These are phyloP conservation scores for Claviceps lovelessii DNA, from an alignment of 2,329 filamentous ascomycete genomes.

Conservation along the genomic window DNA sequence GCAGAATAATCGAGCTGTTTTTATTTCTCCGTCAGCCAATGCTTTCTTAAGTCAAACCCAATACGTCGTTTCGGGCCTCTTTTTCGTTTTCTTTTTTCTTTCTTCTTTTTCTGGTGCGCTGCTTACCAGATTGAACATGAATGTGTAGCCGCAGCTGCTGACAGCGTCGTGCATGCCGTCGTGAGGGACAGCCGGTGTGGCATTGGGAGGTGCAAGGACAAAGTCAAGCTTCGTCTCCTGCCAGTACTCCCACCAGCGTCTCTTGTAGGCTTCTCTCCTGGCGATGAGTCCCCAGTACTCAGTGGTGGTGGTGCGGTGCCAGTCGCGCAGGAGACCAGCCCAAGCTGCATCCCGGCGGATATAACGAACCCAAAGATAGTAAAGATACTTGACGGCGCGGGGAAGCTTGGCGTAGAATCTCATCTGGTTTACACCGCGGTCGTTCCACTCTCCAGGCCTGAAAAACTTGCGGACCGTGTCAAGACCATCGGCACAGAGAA, in stretches of 20 bases:
- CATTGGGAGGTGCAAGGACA: conserved; percentile 72
- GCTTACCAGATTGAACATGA: conserved; percentile 70
- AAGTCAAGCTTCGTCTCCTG: conserved; percentile 58
- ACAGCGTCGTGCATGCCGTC: conserved; percentile 75
- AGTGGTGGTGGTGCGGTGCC: conserved; percentile 56
- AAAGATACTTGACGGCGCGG: conserved; percentile 62
- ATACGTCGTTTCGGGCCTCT: not conserved
- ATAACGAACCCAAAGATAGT: conserved; percentile 83
- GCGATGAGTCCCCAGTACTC: conserved; percentile 75
- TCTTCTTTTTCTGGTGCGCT: not conserved
- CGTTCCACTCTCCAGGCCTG: conserved; percentile 63
- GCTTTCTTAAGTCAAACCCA: not conserved
- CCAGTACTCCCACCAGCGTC: conserved; percentile 77
- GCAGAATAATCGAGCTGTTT: conserved; percentile 66
- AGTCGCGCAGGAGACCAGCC: conserved; percentile 62
- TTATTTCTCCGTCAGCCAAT: not conserved
- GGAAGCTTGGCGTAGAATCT: conserved; percentile 59
- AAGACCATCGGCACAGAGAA: conserved; percentile 76
- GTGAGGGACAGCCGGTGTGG: conserved; percentile 78
- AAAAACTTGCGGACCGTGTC: conserved; percentile 66
- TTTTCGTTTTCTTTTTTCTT: too few species aligned
- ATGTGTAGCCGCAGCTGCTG: conserved; percentile 82
- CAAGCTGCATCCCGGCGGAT: conserved; percentile 61
- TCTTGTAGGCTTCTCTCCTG: conserved; percentile 63
- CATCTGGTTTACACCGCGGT: conserved; percentile 64